Percentiles rank a stretch among this genome's conserved stretches.
phyloP scores from a whole-genome alignment of 2,329 filamentous ascomycete species.

The Helotiales sp. region DNA sequence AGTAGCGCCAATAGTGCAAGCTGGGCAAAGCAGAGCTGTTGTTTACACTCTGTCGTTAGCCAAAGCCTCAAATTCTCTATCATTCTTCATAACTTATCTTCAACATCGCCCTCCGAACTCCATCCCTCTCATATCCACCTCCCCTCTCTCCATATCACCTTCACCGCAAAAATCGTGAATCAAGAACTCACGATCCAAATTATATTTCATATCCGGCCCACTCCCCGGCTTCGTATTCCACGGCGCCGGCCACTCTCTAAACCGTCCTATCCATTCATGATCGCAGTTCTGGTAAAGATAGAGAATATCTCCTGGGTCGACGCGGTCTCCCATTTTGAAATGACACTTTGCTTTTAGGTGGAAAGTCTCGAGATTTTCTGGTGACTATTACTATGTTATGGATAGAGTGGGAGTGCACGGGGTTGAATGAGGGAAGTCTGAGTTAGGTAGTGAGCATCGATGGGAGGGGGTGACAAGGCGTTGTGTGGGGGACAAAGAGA shows the following conservation, averaged over 20 bases:
- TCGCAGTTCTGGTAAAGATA: neutral
- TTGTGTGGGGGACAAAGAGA: neutral
- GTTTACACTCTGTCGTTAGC: neutral
- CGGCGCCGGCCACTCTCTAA: neutral
- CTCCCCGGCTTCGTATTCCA: neutral
- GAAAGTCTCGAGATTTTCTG: no score
- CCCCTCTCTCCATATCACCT: no score
- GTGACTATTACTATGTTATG: no score
- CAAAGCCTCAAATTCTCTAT: no score
- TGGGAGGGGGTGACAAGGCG: neutral
- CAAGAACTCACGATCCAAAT: neutral
- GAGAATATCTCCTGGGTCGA: neutral
- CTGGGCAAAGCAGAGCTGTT: neutral
- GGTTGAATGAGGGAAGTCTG: no score
- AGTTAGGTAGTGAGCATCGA: no score
- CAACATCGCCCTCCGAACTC: no score
- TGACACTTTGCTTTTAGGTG: no score
- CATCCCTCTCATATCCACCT: no score
- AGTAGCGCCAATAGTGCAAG: neutral
- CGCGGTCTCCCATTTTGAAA: neutral
- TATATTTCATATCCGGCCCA: neutral
- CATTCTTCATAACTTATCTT: no score
- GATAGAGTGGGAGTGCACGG: no score
- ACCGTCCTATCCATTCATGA: neutral
- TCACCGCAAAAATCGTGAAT: no score